phyloP scores from a whole-genome alignment of 768 basidiomycete genomes.

The Filobasidium floriforme region DNA sequence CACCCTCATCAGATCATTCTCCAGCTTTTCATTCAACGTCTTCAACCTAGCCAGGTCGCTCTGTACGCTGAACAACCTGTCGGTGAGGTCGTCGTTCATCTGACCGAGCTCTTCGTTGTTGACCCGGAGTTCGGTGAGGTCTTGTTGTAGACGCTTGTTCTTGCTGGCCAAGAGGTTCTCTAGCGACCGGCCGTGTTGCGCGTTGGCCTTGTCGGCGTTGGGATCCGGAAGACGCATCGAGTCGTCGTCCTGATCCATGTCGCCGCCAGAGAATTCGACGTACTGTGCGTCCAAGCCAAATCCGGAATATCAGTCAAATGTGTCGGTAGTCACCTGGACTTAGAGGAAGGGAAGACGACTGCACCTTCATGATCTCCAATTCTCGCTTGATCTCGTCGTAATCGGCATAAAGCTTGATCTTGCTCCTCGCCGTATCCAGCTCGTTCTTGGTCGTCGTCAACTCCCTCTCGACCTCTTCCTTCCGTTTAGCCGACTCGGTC shows the following conservation, averaged over 20 bases:
- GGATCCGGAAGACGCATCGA: slow-evolving; percentile 70
- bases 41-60: slow-evolving; percentile 70
- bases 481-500: not conserved
- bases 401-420: slow-evolving; percentile 66
- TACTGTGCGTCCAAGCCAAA: slow-evolving; percentile 54
- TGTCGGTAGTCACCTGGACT: no score
- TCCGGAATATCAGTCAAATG: no score
- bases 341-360: slow-evolving; percentile 10
- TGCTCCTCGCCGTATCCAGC: slow-evolving; percentile 59
- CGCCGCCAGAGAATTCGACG: slow-evolving; percentile 88
- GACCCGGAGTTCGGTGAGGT: slow-evolving; percentile 83
- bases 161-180: slow-evolving; percentile 86
- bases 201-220: slow-evolving; percentile 74
- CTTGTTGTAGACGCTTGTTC: slow-evolving; percentile 85
- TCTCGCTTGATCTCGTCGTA: slow-evolving; percentile 98
- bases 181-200: slow-evolving; percentile 67
- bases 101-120: slow-evolving; percentile 26
- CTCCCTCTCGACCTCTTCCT: slow-evolving; percentile 59
- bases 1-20: slow-evolving; percentile 78
- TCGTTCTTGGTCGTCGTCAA: slow-evolving; percentile 56
- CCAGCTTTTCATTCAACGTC: slow-evolving; percentile 76
- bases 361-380: slow-evolving; percentile 94
- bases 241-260: slow-evolving; percentile 56
- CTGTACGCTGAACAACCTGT: slow-evolving; percentile 45
- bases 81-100: slow-evolving; percentile 9